phyloP scores from a whole-genome alignment of 2,329 filamentous ascomycete species.

The Exophiala sp. region DNA sequence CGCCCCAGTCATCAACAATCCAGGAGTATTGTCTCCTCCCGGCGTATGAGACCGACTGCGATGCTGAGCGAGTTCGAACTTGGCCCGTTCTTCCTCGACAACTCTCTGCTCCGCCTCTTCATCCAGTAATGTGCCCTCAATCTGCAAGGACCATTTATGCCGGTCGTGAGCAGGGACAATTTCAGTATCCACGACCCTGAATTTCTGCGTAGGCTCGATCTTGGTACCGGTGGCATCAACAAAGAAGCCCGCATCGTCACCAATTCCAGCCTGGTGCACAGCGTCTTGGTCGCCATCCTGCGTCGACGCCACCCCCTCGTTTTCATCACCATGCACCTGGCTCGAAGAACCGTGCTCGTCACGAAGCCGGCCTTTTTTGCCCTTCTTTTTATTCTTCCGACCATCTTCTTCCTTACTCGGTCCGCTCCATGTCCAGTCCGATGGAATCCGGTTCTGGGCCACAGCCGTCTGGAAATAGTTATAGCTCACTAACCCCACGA shows the following conservation, averaged over 20 bases:
- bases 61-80: constrained; percentile 35
- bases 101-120: constrained; percentile 60
- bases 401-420: constrained; percentile 39
- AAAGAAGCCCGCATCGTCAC: constrained; percentile 65
- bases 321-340: constrained; percentile 46
- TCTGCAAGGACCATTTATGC: constrained; percentile 71
- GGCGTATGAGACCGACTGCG: constrained; percentile 31
- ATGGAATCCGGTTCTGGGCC: constrained; percentile 67
- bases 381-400: constrained; percentile 28
- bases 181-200: constrained; percentile 80
- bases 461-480: constrained; percentile 90
- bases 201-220: constrained; percentile 64
- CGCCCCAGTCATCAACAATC: constrained; percentile 23
- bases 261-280: not conserved
- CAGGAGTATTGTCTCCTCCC: not conserved
- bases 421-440: constrained; percentile 72
- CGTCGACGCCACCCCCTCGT: constrained; percentile 27
- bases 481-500: constrained; percentile 82
- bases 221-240: constrained; percentile 59
- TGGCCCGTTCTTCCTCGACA: constrained; percentile 48
- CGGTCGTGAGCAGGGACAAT: constrained; percentile 61
- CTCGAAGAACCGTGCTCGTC: constrained; percentile 31
- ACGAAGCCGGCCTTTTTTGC: constrained; percentile 31
- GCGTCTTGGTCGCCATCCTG: not conserved
- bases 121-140: constrained; percentile 79